Base-by-base conservation (phyloP, 1,284 basidiomycete genomes). In the Cutaneotrichosporon sp. region DNA sequence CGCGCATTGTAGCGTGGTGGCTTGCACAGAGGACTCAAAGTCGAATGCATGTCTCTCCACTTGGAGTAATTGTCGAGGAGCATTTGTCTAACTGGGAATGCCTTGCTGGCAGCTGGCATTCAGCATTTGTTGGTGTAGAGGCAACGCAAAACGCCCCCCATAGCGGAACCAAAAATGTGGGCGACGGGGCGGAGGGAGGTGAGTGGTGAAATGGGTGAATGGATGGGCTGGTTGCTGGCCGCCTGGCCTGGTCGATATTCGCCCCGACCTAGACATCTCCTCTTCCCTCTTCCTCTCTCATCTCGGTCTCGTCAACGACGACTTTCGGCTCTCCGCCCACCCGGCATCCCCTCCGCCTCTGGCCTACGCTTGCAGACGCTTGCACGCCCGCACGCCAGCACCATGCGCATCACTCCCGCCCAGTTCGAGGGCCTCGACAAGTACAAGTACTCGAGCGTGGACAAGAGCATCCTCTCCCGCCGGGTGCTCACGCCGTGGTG, bases 401-500 rank as follows among this genome's bases (percentile, higher is more conserved):
- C 38, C 25, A 78, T 78, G 77, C 60, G 75, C 54, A 75, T 81
- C 55, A 78, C 82, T 50, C 69, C 76, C 25, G 67, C 72, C 31
- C 80, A 83, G 62, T 77, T 83, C 31, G 69, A 72, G 18, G 81
- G 81, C 25, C 75, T 86, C 51, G 81, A 82, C 71, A 74, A 81
- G 66, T 86, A 86, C 81, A 84, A 84, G 70, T 86, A 86, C 71
- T 82, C 81, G 36, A 82, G 81, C 14, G 77, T 82, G 22, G 85
- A 86, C 75, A 81, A 84, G 70, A 83, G 78, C 8, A 77, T 84
- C 47, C 73, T 74, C 25, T 71, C 69, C 18, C 69, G 72, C 56
- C 67, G 75, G 60, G 81, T 97, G 36, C 84, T 99, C 60, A 87
- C 88, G 56, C 93, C 92, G 1, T 98, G 90, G 81, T 99, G 95